A percentile compares a stretch with the other conserved stretches of the same genome.
These are phyloP conservation scores for Podila minutissima DNA, from an alignment of 192 early-diverging fungal species.

Conservation along the genomic window DNA sequence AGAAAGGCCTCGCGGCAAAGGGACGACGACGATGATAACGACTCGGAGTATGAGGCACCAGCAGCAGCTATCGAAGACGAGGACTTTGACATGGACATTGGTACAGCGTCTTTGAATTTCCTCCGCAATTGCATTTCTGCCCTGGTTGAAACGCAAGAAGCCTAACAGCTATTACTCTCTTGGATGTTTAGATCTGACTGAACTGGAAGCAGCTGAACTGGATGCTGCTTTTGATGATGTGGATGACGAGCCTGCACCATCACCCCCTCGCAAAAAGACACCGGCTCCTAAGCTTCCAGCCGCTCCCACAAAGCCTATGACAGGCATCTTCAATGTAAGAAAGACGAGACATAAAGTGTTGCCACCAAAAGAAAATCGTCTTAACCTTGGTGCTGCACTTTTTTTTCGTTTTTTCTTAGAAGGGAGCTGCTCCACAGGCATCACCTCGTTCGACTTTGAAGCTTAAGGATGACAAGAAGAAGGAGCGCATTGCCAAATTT, in stretches of 20 bases:
- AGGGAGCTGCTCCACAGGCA: neutral
- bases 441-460: constrained; percentile 15
- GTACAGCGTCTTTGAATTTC: constrained; percentile 6
- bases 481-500: constrained; percentile 73
- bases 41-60: constrained; percentile 46
- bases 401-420: neutral
- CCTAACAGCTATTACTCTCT: no score
- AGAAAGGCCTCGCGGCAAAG: constrained; percentile 8
- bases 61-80: constrained; percentile 26
- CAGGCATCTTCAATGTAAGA: constrained; percentile 30
- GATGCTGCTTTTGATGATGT: constrained; percentile 10
- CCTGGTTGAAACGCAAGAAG: no score
- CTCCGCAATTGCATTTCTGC: no score
- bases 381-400: neutral
- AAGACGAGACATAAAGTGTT: neutral
- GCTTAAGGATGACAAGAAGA: constrained; percentile 50
- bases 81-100: constrained; percentile 44
- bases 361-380: neutral
- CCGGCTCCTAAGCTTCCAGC: neutral
- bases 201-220: constrained; percentile 16
- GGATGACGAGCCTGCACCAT: constrained; percentile 7
- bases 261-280: constrained; percentile 7
- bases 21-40: constrained; percentile 26
- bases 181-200: no score
- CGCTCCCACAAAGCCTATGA: neutral